Conservation (phyloP, 345 rosid species). For the Bruguiera parviflora region DNA sequence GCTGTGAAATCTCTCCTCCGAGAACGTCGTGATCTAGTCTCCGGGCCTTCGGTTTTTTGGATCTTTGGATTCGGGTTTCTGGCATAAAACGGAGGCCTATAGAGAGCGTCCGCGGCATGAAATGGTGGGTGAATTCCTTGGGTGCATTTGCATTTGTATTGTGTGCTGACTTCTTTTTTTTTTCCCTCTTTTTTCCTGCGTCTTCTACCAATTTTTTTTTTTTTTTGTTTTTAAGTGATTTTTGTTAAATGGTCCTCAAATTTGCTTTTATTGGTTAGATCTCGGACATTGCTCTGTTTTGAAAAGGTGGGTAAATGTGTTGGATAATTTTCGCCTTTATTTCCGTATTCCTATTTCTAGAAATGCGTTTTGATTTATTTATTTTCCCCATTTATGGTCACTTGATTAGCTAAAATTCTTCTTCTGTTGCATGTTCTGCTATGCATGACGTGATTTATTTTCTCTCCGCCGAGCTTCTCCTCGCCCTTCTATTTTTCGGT, state of each 20-base stretch:
- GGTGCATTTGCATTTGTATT: neutral
- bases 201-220: neutral
- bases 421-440: slow-evolving; percentile 1
- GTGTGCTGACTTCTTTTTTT: neutral
- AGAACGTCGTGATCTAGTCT: slow-evolving; percentile 75
- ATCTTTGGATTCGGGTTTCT: slow-evolving; percentile 8
- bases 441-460: neutral
- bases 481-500: neutral
- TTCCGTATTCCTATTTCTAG: neutral
- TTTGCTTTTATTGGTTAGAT: slow-evolving; percentile 20
- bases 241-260: slow-evolving; percentile 15
- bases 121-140: slow-evolving; percentile 56
- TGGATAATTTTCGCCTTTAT: neutral
- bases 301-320: neutral
- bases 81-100: slow-evolving; percentile 54
- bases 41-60: slow-evolving; percentile 32
- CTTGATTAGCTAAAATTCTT: slow-evolving; percentile 1
- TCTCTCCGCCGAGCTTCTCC: neutral
- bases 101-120: slow-evolving; percentile 62
- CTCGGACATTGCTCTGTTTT: slow-evolving; percentile 19
- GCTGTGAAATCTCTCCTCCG: slow-evolving; percentile 25
- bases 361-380: neutral
- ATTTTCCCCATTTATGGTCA: neutral
- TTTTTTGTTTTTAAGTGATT: neutral
- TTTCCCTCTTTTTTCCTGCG: neutral